Percentiles rank a stretch among this genome's conserved stretches.
Conservation (phyloP, 768 basidiomycete species). For the Lyophyllum atratum region DNA sequence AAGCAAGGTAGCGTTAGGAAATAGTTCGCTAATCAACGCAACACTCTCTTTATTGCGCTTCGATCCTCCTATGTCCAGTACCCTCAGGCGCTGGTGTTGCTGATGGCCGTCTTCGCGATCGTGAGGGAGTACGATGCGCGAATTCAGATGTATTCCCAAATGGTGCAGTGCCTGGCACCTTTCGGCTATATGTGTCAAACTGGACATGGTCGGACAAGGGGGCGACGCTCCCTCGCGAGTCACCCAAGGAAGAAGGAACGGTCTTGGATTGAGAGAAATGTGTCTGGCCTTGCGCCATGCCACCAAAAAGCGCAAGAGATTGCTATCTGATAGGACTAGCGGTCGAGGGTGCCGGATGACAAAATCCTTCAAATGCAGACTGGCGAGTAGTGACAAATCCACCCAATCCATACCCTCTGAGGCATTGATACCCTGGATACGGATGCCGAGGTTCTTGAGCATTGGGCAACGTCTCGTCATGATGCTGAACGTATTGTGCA, state of each 20-base stretch:
- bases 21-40: not conserved
- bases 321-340: not conserved
- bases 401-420: conserved; percentile 3
- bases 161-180: not conserved
- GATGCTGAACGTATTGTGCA: not conserved
- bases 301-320: not conserved
- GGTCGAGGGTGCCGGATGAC: conserved; percentile 5
- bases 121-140: not conserved
- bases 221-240: not conserved
- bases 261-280: conserved; percentile 3
- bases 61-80: not conserved
- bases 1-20: not conserved
- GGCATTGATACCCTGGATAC: not conserved
- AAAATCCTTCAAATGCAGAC: not conserved
- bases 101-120: not conserved
- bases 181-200: not conserved
- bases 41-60: not conserved
- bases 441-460: not conserved
- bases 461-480: not conserved
- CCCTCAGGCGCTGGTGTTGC: not conserved
- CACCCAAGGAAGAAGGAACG: not conserved
- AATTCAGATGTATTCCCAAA: conserved; percentile 4
- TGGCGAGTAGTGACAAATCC: not conserved
- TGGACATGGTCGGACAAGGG: not conserved
- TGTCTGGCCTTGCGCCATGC: conserved; percentile 1